phyloP scores from a whole-genome alignment of 768 basidiomycete genomes.

The Lepiota subincarnata region DNA sequence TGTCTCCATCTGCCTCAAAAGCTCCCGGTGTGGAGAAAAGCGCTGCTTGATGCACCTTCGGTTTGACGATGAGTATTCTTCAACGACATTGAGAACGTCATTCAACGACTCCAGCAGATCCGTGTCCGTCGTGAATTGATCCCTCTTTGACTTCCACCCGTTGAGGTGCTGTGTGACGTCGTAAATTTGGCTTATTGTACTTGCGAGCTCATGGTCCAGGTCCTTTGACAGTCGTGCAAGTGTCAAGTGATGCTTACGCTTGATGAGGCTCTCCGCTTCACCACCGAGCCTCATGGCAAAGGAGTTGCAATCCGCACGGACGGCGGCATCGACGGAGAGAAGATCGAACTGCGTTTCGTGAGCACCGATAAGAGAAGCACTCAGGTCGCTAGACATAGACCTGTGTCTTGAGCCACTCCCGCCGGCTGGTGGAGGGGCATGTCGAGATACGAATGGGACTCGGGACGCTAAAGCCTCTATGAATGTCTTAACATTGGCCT shows the following conservation, averaged over 20 bases:
- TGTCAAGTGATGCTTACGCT: constrained; percentile 43
- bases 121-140: background rate
- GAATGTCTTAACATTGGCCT: constrained; percentile 44
- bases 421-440: constrained; percentile 15
- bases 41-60: constrained; percentile 31
- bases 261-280: constrained; percentile 45
- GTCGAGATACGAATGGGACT: constrained; percentile 53
- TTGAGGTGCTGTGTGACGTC: constrained; percentile 31
- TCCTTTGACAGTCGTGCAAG: constrained; percentile 51
- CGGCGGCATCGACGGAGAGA: constrained; percentile 54
- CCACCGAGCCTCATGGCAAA: constrained; percentile 60
- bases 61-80: constrained; percentile 21
- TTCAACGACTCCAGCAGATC: constrained; percentile 29
- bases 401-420: background rate
- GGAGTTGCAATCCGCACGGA: constrained; percentile 68
- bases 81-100: constrained; percentile 29
- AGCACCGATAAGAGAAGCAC: constrained; percentile 8
- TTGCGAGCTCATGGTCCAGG: constrained; percentile 41
- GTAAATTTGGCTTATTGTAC: constrained; percentile 23
- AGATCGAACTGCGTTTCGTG: constrained; percentile 54
- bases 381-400: constrained; percentile 8
- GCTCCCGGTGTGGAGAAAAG: constrained; percentile 50
- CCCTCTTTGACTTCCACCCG: constrained; percentile 25
- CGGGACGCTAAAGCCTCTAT: constrained; percentile 44
- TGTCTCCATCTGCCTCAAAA: constrained; percentile 54